Conservation (phyloP, 2,329 filamentous ascomycete species). For the Fusarium concolor region DNA sequence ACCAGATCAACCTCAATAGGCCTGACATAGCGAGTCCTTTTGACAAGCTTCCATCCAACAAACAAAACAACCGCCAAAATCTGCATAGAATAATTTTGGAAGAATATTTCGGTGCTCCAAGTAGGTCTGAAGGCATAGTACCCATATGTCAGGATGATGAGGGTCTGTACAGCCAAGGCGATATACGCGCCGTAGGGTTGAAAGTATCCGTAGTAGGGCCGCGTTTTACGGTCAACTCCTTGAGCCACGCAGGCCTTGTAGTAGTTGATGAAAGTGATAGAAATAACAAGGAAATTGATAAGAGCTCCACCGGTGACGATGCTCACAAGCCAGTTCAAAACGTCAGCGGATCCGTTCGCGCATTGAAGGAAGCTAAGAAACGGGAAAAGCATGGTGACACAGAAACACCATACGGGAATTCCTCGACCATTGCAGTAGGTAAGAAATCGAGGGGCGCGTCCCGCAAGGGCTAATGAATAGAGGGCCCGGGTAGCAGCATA, state of each 20-base stretch:
- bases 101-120: slow-evolving; percentile 61
- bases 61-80: slow-evolving; percentile 66
- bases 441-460: slow-evolving; percentile 64
- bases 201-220: slow-evolving; percentile 64
- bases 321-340: slow-evolving; percentile 63
- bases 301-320: slow-evolving; percentile 66
- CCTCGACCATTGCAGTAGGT: slow-evolving; percentile 68
- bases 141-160: slow-evolving; percentile 63
- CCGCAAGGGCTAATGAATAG: slow-evolving; percentile 61
- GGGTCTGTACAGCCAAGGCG: slow-evolving; percentile 54
- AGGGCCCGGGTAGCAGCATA: slow-evolving; percentile 38
- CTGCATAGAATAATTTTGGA: slow-evolving; percentile 67
- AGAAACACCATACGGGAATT: slow-evolving; percentile 69
- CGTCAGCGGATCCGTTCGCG: slow-evolving; percentile 57
- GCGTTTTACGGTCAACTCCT: slow-evolving; percentile 58
- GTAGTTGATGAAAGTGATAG: slow-evolving; percentile 58
- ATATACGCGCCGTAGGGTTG: slow-evolving; percentile 55
- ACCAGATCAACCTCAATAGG: slow-evolving; percentile 67
- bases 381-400: slow-evolving; percentile 62
- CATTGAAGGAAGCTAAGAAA: slow-evolving; percentile 63
- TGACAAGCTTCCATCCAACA: slow-evolving; percentile 70
- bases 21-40: slow-evolving; percentile 65
- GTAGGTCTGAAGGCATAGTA: slow-evolving; percentile 61
- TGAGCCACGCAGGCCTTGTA: slow-evolving; percentile 64
- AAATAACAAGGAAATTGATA: slow-evolving; percentile 69